These are phyloP conservation scores for Coniochaeta ligniaria DNA, from an alignment of 2,329 filamentous ascomycete genomes.

Conservation along the genomic window DNA sequence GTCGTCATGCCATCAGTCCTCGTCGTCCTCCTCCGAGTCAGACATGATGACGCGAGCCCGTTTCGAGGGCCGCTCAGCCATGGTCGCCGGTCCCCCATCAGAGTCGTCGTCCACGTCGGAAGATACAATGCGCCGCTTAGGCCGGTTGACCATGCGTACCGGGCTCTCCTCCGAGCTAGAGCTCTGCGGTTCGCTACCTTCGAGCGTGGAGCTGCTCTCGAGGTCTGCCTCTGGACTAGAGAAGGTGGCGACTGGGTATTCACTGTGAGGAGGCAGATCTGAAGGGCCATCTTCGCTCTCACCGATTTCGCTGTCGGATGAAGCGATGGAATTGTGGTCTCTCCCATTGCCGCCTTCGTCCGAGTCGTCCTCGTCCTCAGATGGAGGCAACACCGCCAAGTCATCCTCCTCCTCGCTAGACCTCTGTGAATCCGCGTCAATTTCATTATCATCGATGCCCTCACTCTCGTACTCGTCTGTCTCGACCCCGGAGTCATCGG, in stretches of 20 bases:
- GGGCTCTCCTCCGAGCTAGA: background rate
- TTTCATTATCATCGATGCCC: conserved; percentile 10
- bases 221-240: background rate
- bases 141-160: background rate
- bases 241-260: background rate
- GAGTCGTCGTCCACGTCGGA: background rate
- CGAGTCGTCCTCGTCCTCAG: background rate
- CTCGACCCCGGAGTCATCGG: background rate
- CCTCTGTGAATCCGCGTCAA: conserved; percentile 4
- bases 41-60: background rate
- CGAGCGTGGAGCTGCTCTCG: background rate
- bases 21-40: background rate
- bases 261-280: background rate
- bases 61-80: background rate
- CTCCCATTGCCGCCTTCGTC: background rate
- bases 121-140: background rate
- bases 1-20: background rate
- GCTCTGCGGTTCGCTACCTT: background rate
- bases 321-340: background rate
- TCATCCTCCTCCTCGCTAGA: conserved; percentile 4
- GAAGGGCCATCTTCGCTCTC: background rate
- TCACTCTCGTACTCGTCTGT: conserved; percentile 12
- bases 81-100: background rate
- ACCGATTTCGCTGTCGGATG: background rate
- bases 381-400: conserved; percentile 3